Conservation (phyloP, 1,139 yeast genomes). For the Oligophagozyma castellii region DNA sequence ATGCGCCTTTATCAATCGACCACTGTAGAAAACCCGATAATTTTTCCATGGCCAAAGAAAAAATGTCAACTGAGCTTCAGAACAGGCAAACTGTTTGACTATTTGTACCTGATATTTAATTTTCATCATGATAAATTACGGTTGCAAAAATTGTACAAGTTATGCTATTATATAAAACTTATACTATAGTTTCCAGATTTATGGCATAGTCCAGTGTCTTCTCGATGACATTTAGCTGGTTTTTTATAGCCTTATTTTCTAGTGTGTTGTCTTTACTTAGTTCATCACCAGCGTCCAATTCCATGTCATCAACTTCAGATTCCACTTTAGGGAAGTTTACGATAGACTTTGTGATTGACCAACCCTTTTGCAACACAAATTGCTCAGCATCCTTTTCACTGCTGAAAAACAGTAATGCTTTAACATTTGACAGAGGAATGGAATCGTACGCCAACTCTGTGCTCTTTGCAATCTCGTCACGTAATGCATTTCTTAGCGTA, state of each 20-base stretch:
- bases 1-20: too few relatives aligned
- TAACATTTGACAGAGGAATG: conserved; percentile 73
- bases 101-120: too few relatives aligned
- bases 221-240: conserved; percentile 12
- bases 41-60: too few relatives aligned
- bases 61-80: too few relatives aligned
- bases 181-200: conserved; percentile 23
- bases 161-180: too few relatives aligned
- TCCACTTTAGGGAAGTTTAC: conserved; percentile 39
- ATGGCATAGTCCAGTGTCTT: conserved; percentile 22
- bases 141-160: too few relatives aligned
- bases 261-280: too few relatives aligned
- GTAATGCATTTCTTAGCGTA: conserved; percentile 58
- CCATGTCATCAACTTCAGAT: conserved; percentile 5
- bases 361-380: conserved; percentile 45
- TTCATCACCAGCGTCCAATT: conserved; percentile 6
- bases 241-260: neutral
- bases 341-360: conserved; percentile 48
- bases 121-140: conserved; percentile 13
- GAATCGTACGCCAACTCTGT: conserved; percentile 65
- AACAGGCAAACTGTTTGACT: too few relatives aligned
- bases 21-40: too few relatives aligned
- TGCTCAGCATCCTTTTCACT: conserved; percentile 50
- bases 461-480: conserved; percentile 80
- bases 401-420: conserved; percentile 65